Evolutionary conservation across 2,329 filamentous ascomycete genomes (phyloP).

Genomic region (Penicillium sp.): DNA sequence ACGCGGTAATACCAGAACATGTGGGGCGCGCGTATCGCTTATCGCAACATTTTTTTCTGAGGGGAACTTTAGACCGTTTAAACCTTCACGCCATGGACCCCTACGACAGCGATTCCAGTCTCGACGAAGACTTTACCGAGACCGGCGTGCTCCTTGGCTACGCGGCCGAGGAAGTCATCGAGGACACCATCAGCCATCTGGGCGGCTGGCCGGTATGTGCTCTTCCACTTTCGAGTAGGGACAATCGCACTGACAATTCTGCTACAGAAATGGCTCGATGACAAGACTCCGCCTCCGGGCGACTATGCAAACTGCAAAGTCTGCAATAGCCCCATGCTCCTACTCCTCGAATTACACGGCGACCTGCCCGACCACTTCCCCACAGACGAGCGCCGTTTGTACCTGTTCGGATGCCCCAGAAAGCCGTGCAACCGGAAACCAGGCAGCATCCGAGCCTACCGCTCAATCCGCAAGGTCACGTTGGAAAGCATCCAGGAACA

Average conservation of each 20-base stretch:
- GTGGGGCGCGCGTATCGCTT: constrained; percentile 24
- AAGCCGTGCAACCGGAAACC: constrained; percentile 77
- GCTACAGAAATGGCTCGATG: constrained; percentile 75
- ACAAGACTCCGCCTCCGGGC: constrained; percentile 68
- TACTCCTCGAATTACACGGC: constrained; percentile 87
- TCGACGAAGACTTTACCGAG: constrained; percentile 55
- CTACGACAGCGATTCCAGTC: constrained; percentile 81
- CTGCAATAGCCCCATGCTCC: constrained; percentile 78
- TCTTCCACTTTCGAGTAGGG: background rate
- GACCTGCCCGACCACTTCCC: constrained; percentile 85
- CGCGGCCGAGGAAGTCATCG: constrained; percentile 72
- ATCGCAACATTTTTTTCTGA: constrained; percentile 24
- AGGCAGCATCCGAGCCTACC: constrained; percentile 74
- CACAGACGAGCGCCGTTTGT: constrained; percentile 81
- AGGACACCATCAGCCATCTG: constrained; percentile 82
- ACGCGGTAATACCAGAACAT: constrained; percentile 8
- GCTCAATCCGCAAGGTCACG: constrained; percentile 59
- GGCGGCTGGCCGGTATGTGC: constrained; percentile 77
- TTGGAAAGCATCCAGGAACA: constrained; percentile 31
- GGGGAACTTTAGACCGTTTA: constrained; percentile 13
- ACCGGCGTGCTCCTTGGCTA: constrained; percentile 91
- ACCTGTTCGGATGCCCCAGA: constrained; percentile 77
- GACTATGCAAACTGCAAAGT: constrained; percentile 79
- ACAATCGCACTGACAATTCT: constrained; percentile 14
- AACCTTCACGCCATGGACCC: constrained; percentile 57